Percentiles rank a stretch among this genome's conserved stretches.
phyloP scores from a whole-genome alignment of 306 rosid genomes.

The Citrullus amarus region DNA sequence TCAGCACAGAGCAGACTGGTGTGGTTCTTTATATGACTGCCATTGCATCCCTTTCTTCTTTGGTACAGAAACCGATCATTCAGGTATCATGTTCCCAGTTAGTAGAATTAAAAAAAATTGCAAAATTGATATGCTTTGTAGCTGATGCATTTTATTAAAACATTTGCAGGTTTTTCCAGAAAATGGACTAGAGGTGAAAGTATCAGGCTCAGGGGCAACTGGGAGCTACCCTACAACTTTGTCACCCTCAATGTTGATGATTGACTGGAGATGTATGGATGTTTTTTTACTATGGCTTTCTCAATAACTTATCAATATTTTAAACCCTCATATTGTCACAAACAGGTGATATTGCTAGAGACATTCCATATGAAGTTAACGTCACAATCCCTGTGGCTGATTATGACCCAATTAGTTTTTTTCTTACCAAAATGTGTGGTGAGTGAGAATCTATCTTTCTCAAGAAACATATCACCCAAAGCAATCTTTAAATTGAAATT shows the following conservation, averaged over 20 bases:
- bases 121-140: slow-evolving; percentile 4
- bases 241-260: slow-evolving; percentile 66
- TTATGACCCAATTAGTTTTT: slow-evolving; percentile 63
- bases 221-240: slow-evolving; percentile 80
- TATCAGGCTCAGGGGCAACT: slow-evolving; percentile 70
- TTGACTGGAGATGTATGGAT: slow-evolving; percentile 90
- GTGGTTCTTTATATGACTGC: slow-evolving; percentile 71
- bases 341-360: slow-evolving; percentile 47
- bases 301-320: slow-evolving; percentile 6
- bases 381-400: slow-evolving; percentile 72
- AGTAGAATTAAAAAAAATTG: background rate
- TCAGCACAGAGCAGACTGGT: slow-evolving; percentile 51
- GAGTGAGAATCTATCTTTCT: slow-evolving; percentile 33
- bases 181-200: slow-evolving; percentile 44
- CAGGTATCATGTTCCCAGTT: slow-evolving; percentile 31
- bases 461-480: background rate
- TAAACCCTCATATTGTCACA: slow-evolving; percentile 10
- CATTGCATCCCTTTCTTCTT: slow-evolving; percentile 67
- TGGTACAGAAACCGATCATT: slow-evolving; percentile 58
- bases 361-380: slow-evolving; percentile 58
- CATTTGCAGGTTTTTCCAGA: slow-evolving; percentile 52
- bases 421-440: slow-evolving; percentile 82
- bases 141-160: background rate
- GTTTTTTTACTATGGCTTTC: slow-evolving; percentile 4
- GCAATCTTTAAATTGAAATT: background rate